Evolutionary conservation across 805 yeast species (phyloP), one percentile per base, ranked within the genome.

Genomic region (Candida xiaguanensis): DNA sequence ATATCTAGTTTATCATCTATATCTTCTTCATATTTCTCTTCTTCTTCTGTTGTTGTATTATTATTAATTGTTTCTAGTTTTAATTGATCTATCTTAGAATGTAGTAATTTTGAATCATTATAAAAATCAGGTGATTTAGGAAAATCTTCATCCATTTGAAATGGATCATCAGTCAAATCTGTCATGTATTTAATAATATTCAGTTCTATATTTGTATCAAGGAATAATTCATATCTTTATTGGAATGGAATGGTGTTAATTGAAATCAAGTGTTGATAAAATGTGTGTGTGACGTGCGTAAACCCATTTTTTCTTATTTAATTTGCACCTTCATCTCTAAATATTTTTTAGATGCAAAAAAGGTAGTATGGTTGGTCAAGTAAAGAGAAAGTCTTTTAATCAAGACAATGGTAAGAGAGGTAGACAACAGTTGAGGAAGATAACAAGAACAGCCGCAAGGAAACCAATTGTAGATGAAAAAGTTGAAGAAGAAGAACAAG

Each of bases 351-450:
- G 36, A 33, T 33, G 36, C 36, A 24, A 33, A 33, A 33, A 32
- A 8, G 8, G 16, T 11, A 19, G 5, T 5, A 38, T 38, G 41
- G 35, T 39, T n/a, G 40, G 34, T 22, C 39, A 36, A n/a, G 36
- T 42, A 4, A 42, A 42, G 25, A 31, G 45, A 32, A 35, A 30
- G 20, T 14, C 12, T n/a, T 18, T 7, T 8, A 8, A 25, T 14
- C 32, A 34, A 11, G 38, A 39, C 9, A 34, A 42, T 46, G 62
- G 54, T 41, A 72, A 72, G 48, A 65, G 58, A 45, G 93, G 91
- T 2, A 70, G 93, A 56, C 70, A 70, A 36, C 80, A 79, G 44
- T 52, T 78, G 52, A 71, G 93, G 57, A 65, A 67, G 2, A 75
- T 83, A 20, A 75, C 76, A 7, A 73, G 86, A 59, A 72, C 81